phyloP scores from a whole-genome alignment of 306 rosid genomes.

The Cucurbita pepo region DNA sequence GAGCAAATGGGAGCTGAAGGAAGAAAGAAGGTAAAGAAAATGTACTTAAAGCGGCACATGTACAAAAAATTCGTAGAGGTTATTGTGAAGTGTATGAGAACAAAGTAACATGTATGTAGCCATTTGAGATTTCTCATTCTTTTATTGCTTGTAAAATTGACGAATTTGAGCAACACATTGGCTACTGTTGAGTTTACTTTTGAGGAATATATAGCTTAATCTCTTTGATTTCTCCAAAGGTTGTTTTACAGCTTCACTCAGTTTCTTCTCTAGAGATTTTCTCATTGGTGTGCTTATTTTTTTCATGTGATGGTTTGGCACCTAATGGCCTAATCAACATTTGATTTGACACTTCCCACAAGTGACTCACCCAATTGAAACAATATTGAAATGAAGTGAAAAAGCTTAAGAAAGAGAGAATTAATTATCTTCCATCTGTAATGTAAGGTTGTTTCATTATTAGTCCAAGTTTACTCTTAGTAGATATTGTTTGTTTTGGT shows the following conservation, averaged over 20 bases:
- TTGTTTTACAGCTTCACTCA: not conserved
- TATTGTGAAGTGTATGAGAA: conserved; percentile 56
- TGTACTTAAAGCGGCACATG: conserved; percentile 77
- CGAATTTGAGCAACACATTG: not conserved
- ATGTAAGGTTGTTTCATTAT: not conserved
- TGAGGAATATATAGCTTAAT: not conserved
- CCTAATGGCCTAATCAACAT: not conserved
- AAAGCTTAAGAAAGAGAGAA: not conserved
- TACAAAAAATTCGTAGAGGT: conserved; percentile 61
- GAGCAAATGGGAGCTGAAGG: conserved; percentile 66
- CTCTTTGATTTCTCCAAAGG: not conserved
- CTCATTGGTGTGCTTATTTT: not conserved
- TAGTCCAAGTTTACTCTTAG: too few relatives aligned
- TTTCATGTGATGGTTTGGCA: not conserved
- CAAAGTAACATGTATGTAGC: conserved; percentile 29
- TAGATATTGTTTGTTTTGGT: too few relatives aligned
- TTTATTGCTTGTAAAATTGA: conserved; percentile 1
- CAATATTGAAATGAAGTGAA: not conserved
- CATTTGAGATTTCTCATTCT: not conserved
- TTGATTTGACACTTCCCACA: not conserved
- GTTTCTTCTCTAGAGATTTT: not conserved
- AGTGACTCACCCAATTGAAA: not conserved
- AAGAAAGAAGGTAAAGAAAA: conserved; percentile 49
- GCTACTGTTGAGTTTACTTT: not conserved
- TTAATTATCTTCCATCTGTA: not conserved